Conservation (phyloP, 169 alveolate species). For the Neospora caninum region DNA sequence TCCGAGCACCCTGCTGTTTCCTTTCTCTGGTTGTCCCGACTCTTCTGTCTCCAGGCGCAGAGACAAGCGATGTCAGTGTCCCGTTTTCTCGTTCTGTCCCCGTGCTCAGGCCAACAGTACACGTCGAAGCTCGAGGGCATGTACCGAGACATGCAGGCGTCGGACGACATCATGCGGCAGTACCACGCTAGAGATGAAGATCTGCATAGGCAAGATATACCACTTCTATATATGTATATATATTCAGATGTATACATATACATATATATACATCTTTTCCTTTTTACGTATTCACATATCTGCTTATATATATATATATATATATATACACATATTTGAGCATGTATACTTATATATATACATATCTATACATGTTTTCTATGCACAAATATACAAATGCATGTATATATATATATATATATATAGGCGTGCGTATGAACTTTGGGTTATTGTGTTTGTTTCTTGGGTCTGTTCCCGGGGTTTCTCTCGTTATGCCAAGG, state of each 20-base stretch:
- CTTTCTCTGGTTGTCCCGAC: too few species aligned
- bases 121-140: constrained; percentile 65
- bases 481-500: too few species aligned
- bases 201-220: not conserved
- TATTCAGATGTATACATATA: too few species aligned
- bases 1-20: not conserved
- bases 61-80: not conserved
- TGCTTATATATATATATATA: too few species aligned
- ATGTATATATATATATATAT: not conserved
- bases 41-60: not conserved
- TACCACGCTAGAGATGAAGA: not conserved
- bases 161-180: not conserved
- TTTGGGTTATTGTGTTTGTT: too few species aligned
- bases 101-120: constrained; percentile 60
- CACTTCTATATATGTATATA: not conserved
- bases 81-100: not conserved
- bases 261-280: too few species aligned
- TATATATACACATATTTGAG: too few species aligned
- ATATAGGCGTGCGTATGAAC: too few species aligned
- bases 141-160: constrained; percentile 38
- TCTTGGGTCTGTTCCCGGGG: too few species aligned
- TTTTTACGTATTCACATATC: too few species aligned
- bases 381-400: not conserved
- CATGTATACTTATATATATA: not conserved
- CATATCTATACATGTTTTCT: not conserved